Percentiles rank a stretch among this genome's conserved stretches.
phyloP scores from a whole-genome alignment of 2,329 filamentous ascomycete species.

The Botrytis galanthina region DNA sequence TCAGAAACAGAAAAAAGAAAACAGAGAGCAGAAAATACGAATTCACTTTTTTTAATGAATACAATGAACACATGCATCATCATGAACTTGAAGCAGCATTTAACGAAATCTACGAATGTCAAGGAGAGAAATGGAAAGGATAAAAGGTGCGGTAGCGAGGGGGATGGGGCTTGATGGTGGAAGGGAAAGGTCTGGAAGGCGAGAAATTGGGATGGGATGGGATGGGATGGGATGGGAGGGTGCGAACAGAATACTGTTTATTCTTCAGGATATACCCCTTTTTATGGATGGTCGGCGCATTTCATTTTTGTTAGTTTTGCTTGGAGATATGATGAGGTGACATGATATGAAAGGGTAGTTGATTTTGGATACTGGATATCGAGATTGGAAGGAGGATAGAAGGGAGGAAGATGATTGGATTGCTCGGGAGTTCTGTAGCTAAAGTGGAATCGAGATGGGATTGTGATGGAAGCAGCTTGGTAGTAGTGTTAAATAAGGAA shows the following conservation, averaged over 20 bases:
- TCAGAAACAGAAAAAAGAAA: not conserved
- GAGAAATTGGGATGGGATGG: not conserved
- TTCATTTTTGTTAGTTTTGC: not conserved
- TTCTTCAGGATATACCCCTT: constrained; percentile 6
- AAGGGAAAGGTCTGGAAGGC: not conserved
- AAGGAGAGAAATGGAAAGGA: not conserved
- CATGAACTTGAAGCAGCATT: not conserved
- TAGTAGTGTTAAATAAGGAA: not conserved
- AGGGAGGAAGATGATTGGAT: not conserved
- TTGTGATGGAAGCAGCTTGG: not conserved
- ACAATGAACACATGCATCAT: not conserved
- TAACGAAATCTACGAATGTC: not conserved
- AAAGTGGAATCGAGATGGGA: not conserved
- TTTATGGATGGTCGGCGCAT: not conserved
- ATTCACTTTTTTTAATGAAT: not conserved
- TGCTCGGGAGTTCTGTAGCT: not conserved
- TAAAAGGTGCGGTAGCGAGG: not conserved
- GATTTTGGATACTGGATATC: no score
- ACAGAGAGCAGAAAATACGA: not conserved
- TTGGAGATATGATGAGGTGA: not conserved
- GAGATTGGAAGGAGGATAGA: not conserved
- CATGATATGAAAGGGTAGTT: not conserved
- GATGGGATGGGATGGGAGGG: not conserved
- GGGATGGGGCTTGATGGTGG: not conserved
- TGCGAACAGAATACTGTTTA: not conserved